phyloP scores from a whole-genome alignment of 2,329 filamentous ascomycete genomes.

The Phyllosticta paracitricarpa region DNA sequence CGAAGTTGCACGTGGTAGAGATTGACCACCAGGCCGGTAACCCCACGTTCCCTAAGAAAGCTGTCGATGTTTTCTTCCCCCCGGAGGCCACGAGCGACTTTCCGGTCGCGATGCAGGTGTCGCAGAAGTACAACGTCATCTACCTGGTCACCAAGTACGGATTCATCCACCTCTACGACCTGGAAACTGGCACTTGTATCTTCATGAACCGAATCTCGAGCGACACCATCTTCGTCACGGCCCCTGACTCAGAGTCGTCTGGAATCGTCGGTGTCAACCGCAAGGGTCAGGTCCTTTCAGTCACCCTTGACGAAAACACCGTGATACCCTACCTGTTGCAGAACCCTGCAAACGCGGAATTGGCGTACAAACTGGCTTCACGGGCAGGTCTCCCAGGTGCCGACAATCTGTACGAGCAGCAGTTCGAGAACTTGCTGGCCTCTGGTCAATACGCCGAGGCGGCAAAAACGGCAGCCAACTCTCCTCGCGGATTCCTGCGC shows the following conservation, averaged over 20 bases:
- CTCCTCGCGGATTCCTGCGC: slow-evolving; percentile 86
- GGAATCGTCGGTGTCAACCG: slow-evolving; percentile 94
- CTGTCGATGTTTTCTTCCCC: slow-evolving; percentile 96
- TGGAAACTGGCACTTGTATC: slow-evolving; percentile 89
- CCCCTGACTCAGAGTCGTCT: slow-evolving; percentile 69
- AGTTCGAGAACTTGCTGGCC: slow-evolving; percentile 80
- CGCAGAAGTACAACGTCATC: slow-evolving; percentile 90
- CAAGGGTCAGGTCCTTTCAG: slow-evolving; percentile 91
- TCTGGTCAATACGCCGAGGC: slow-evolving; percentile 76
- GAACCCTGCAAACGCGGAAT: slow-evolving; percentile 85
- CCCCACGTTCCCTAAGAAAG: slow-evolving; percentile 85
- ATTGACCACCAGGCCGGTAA: slow-evolving; percentile 89
- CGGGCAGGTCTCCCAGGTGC: slow-evolving; percentile 88
- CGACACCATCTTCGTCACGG: slow-evolving; percentile 96
- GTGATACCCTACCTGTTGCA: slow-evolving; percentile 92
- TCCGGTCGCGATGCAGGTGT: slow-evolving; percentile 95
- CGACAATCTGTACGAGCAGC: slow-evolving; percentile 82
- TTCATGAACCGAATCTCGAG: slow-evolving; percentile 99
- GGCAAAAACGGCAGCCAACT: slow-evolving; percentile 93
- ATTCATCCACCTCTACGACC: slow-evolving; percentile 96
- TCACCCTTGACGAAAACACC: slow-evolving; percentile 83
- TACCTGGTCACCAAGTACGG: slow-evolving; percentile 98
- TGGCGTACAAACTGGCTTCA: slow-evolving; percentile 93
- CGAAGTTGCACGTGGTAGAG: slow-evolving; percentile 95
- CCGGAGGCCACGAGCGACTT: slow-evolving; percentile 94